Evolutionary conservation across 352 stramenopile genomes (phyloP), one percentile per base, ranked within the genome.

Genomic region (Phytophthora fragariaefolia): DNA sequence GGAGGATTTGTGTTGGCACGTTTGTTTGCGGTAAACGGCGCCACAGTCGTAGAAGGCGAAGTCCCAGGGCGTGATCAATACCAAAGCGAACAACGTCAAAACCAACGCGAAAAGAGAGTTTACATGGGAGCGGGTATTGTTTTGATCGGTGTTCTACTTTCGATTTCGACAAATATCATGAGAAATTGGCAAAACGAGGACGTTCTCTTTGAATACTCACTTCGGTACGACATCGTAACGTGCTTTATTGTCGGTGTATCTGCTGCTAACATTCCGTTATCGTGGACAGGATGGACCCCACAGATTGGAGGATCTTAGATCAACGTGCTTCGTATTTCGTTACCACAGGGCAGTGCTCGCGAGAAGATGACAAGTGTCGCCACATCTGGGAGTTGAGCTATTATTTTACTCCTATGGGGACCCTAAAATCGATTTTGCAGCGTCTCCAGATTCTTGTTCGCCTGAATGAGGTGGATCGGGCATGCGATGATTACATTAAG

Each of bases 281-380:
- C 9, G 20, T 58, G 34, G 30, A 12, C 56, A 82, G 76, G 13
- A 63, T 77, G 57, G 82, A 90, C 38, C 78, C 76, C 3, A 69
- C 75, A 13, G 82, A 89, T 52, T 90, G 82, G 82, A 74, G 80
- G 12, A 61, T 79, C n/a, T 52, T 88, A 34, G 74, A 87, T 22
- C 63, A 66, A n/a, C 60, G 66, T 3, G 64, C 54, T 1, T 27
- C n/a, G 8, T 54, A 69, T 49, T 53, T 71, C 8, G 20, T 65
- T 8, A 51, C 8, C 3, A 47, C 20, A 28, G 55, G 51, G 17
- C 47, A 47, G 17, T 69, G 67, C 42, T 32, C 8, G 22, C 58
- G 24, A 1, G 47, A 71, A 13, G 28, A 66, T 24, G 22, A 63
- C n/a, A 38, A 47, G 7, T 80, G 69, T 27, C 36, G 50, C 0